A percentile compares a stretch with the other conserved stretches of the same genome.
These are phyloP conservation scores for Pythium brassicae DNA, from an alignment of 352 stramenopile genomes.

Conservation along the genomic window DNA sequence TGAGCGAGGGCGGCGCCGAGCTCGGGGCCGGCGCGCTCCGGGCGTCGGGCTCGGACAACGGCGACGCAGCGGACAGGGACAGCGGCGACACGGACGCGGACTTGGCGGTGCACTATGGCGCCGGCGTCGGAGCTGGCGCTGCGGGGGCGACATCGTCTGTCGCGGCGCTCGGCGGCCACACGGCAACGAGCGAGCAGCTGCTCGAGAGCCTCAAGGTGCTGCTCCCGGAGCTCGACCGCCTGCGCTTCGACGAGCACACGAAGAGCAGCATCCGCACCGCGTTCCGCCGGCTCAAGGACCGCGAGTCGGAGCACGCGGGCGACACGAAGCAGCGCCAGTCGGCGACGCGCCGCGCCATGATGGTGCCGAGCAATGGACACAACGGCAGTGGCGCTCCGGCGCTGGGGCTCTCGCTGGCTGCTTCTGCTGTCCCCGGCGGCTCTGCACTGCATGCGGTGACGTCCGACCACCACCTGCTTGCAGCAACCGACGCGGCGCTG, in stretches of 20 bases:
- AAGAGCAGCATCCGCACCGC: constrained; percentile 54
- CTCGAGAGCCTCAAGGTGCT: constrained; percentile 42
- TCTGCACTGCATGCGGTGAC: background rate
- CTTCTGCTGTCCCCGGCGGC: background rate
- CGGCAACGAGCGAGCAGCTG: constrained; percentile 38
- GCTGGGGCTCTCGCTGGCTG: background rate
- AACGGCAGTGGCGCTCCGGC: background rate
- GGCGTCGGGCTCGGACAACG: background rate
- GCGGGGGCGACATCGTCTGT: constrained; percentile 3
- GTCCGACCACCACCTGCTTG: background rate
- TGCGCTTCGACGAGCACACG: constrained; percentile 51
- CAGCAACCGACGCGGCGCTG: background rate
- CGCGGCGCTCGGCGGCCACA: constrained; percentile 9
- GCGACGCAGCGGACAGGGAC: background rate
- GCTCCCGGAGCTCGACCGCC: constrained; percentile 44
- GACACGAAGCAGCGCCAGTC: constrained; percentile 13
- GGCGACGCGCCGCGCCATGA: constrained; percentile 1
- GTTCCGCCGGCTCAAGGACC: constrained; percentile 46
- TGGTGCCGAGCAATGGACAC: background rate
- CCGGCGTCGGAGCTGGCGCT: background rate
- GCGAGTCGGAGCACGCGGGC: background rate
- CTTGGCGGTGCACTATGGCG: background rate
- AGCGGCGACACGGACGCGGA: background rate
- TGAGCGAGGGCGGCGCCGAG: background rate
- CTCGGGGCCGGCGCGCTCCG: background rate